phyloP scores from a whole-genome alignment of 2,329 filamentous ascomycete species.

The Cryphonectria carpinicola region DNA sequence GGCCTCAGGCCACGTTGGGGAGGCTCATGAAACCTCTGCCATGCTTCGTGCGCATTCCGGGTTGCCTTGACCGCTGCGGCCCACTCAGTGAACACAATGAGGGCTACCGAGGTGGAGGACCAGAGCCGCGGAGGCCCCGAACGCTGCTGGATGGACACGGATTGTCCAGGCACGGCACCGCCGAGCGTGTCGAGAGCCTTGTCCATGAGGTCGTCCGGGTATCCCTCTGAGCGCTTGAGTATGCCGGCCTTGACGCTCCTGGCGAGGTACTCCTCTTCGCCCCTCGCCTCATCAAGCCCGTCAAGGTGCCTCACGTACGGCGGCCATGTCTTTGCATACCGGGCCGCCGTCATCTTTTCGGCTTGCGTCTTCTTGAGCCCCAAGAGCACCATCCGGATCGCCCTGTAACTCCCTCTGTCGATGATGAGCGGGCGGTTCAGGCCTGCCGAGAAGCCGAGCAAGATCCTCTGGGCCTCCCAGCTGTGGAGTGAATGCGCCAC shows the following conservation, averaged over 20 bases:
- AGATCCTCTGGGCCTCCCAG: slow-evolving; percentile 61
- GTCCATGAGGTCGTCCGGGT: slow-evolving; percentile 51
- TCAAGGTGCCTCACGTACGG: slow-evolving; percentile 62
- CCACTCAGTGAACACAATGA: slow-evolving; percentile 51
- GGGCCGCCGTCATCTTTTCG: slow-evolving; percentile 53
- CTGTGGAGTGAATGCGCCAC: slow-evolving; percentile 48
- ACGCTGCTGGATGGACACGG: slow-evolving; percentile 62
- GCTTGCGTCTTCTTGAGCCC: slow-evolving; percentile 55
- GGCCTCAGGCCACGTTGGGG: slow-evolving; percentile 42
- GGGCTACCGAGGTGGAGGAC: slow-evolving; percentile 34
- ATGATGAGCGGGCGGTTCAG: slow-evolving; percentile 56
- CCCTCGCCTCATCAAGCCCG: slow-evolving; percentile 60
- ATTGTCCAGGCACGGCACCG: slow-evolving; percentile 53
- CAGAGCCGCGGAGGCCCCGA: slow-evolving; percentile 41
- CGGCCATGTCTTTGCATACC: slow-evolving; percentile 60
- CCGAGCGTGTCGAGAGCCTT: slow-evolving; percentile 55
- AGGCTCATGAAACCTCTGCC: slow-evolving; percentile 52
- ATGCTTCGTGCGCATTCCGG: slow-evolving; percentile 64
- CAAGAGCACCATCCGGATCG: slow-evolving; percentile 58
- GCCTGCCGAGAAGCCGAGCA: slow-evolving; percentile 56
- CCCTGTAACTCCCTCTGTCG: slow-evolving; percentile 54
- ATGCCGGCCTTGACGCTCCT: slow-evolving; percentile 56
- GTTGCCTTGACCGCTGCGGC: slow-evolving; percentile 61
- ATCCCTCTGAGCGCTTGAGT: slow-evolving; percentile 61
- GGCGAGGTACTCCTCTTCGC: slow-evolving; percentile 56